Base-by-base conservation (phyloP, 2,329 filamentous ascomycete species). In the Talaromyces marneffei region DNA sequence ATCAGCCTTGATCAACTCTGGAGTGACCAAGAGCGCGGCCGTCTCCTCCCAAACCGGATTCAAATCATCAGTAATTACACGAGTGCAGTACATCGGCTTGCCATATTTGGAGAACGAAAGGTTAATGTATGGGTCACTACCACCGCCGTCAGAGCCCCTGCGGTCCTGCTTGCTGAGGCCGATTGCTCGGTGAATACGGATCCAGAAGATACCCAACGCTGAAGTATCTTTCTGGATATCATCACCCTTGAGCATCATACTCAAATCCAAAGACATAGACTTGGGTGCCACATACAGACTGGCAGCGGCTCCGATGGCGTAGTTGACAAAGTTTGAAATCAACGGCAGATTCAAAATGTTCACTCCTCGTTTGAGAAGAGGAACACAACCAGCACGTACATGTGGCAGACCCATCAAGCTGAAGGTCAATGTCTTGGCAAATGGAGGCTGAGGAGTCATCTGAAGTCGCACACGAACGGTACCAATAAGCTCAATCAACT, bases 241-340 rank as follows among this genome's bases (percentile, higher is more conserved):
- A 68, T 97, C 93, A 18, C 93, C 94, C 71, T 92, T 88, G 3
- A 97, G 83, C 79, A 97, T 89, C 72, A 92, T 92, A 68, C 90
- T 86, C 72, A 97, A 83, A 69, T 99, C 93, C 52, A 97, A 83
- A 0, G 91, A 92, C 88, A 97, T 88, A 10, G 88, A 94, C 76
- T 97, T 97, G 8, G 93, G 93, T 2, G 93, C 93, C 27, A 97
- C 92, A 65, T 97, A 97, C 84, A 96, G 89, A 71, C 87, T 89
- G 2, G 89, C 89, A 0, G 92, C 91, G 0, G 94, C 87, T 39
- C 87, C 87, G 68, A 97, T 96, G 4, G 93, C 91, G 78, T 92
- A 96, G 75, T 97, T 96, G 75, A 97, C 93, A 71, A 99, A 97
- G 69, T 95, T 95, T 14, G 91, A 95, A 68, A 97, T 97, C 39